A percentile compares a stretch with the other conserved stretches of the same genome.
phyloP scores from a whole-genome alignment of 2,329 filamentous ascomycete species.

The Diaporthe nobilis region DNA sequence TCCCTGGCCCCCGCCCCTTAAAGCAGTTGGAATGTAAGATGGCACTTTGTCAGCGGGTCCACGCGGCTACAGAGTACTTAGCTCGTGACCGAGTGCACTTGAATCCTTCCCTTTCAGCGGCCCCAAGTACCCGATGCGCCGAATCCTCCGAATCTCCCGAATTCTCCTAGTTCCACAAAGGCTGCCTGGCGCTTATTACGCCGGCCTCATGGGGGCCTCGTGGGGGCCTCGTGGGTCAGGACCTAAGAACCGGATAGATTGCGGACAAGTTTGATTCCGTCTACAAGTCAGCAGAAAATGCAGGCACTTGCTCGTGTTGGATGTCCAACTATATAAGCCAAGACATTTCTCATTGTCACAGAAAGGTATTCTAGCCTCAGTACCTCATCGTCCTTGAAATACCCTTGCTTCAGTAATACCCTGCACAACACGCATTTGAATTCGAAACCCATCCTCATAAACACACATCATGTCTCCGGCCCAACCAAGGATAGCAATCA shows the following conservation, averaged over 20 bases:
- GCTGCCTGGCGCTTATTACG: not conserved
- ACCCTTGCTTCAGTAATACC: not conserved
- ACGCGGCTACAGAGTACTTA: too few species aligned
- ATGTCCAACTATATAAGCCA: slow-evolving; percentile 8
- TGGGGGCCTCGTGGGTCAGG: not conserved
- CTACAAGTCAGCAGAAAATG: not conserved
- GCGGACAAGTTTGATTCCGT: slow-evolving; percentile 11
- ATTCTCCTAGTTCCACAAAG: not conserved
- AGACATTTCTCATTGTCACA: not conserved
- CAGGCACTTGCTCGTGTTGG: too few species aligned
- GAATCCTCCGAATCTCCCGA: slow-evolving; percentile 35
- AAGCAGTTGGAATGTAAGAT: not conserved
- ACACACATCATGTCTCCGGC: not conserved
- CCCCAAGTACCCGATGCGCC: not conserved
- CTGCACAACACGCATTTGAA: not conserved
- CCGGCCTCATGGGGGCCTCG: not conserved
- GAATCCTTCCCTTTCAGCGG: not conserved
- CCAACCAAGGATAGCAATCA: slow-evolving; percentile 56
- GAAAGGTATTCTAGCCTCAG: too few species aligned
- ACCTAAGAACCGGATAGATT: slow-evolving; percentile 2
- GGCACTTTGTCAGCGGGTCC: not conserved
- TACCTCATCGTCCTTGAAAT: not conserved
- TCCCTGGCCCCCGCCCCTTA: not conserved
- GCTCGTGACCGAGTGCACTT: slow-evolving; percentile 1
- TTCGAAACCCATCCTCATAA: not conserved